These are phyloP conservation scores for Trichoderma asperelloides DNA, from an alignment of 495 filamentous ascomycete genomes.

Conservation along the genomic window DNA sequence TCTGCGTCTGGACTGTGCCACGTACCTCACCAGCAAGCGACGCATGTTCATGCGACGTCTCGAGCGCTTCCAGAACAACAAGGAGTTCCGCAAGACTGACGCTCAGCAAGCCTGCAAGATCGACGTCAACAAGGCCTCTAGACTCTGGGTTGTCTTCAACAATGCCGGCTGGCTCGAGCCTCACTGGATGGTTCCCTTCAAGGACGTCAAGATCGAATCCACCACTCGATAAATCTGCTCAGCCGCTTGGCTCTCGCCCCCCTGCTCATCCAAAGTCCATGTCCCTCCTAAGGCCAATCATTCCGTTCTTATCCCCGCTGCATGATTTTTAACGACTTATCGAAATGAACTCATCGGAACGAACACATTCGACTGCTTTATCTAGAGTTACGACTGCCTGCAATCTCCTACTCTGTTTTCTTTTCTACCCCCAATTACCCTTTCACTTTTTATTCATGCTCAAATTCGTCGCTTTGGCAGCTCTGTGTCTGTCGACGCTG, in stretches of 20 bases:
- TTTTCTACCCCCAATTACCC: too few species aligned
- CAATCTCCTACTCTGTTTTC: too few species aligned
- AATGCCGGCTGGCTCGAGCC: conserved; percentile 79
- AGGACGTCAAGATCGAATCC: neutral
- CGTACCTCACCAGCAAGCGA: conserved; percentile 91
- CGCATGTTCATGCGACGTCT: conserved; percentile 78
- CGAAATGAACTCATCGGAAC: too few species aligned
- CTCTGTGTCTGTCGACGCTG: too few species aligned
- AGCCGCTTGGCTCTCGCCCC: neutral
- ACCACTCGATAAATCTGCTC: too few species aligned
- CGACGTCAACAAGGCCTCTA: conserved; percentile 97
- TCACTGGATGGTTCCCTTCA: conserved; percentile 49
- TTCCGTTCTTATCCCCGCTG: too few species aligned
- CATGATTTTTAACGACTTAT: too few species aligned
- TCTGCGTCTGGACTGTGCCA: conserved; percentile 78
- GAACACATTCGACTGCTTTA: too few species aligned
- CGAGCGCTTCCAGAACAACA: conserved; percentile 56
- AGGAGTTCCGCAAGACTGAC: conserved; percentile 96
- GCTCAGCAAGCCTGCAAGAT: conserved; percentile 96
- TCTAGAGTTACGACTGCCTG: too few species aligned
- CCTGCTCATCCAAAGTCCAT: neutral
- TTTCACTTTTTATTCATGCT: too few species aligned
- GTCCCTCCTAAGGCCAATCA: too few species aligned
- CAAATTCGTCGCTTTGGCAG: too few species aligned
- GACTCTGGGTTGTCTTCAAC: conserved; percentile 87